These are phyloP conservation scores for Lachancea waltii DNA, from an alignment of 805 yeast genomes.

Conservation along the genomic window DNA sequence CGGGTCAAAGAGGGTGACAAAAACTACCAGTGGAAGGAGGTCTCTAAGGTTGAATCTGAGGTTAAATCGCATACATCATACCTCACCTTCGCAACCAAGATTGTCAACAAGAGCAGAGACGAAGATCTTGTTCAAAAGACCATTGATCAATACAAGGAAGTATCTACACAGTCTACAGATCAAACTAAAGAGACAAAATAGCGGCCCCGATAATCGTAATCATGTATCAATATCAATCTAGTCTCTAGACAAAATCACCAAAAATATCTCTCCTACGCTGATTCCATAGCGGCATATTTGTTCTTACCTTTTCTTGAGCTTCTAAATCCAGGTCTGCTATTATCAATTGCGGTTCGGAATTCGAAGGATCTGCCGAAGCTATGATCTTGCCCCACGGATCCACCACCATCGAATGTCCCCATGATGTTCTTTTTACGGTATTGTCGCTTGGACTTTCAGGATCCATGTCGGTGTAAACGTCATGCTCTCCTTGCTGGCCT, in stretches of 20 bases:
- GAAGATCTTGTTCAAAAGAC: conserved; percentile 11
- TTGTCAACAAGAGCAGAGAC: conserved; percentile 22
- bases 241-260: conserved; percentile 16
- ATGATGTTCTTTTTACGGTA: conserved; percentile 52
- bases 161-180: neutral
- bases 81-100: conserved; percentile 74
- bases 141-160: conserved; percentile 4
- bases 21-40: conserved; percentile 71
- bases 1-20: conserved; percentile 85
- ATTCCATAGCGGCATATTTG: conserved; percentile 68
- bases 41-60: conserved; percentile 79
- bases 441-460: conserved; percentile 10
- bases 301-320: conserved; percentile 44
- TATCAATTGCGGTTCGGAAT: conserved; percentile 40
- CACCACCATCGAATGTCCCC: conserved; percentile 81
- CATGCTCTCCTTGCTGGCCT: conserved; percentile 78
- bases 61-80: conserved; percentile 92
- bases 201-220: neutral
- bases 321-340: conserved; percentile 62
- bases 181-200: conserved; percentile 8
- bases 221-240: neutral
- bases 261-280: conserved; percentile 65
- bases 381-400: conserved; percentile 87
- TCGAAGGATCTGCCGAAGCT: conserved; percentile 45
- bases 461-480: conserved; percentile 38